These are phyloP conservation scores for Tolypocladium pustulatum DNA, from an alignment of 2,329 filamentous ascomycete genomes.

Conservation along the genomic window DNA sequence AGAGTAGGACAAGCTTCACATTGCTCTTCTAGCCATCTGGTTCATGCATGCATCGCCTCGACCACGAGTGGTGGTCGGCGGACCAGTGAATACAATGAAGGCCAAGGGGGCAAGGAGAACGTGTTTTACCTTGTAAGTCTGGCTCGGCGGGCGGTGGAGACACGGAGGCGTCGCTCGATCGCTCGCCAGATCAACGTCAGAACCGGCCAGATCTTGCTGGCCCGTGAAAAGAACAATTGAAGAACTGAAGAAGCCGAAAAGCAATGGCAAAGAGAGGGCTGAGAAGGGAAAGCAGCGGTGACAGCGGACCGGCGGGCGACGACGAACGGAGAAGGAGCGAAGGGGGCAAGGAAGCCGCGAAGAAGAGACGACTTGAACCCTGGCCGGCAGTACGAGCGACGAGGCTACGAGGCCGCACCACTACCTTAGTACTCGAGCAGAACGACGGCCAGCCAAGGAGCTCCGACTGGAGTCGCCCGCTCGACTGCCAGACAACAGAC, in stretches of 20 bases:
- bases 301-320: neutral
- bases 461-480: neutral
- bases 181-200: neutral
- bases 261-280: neutral
- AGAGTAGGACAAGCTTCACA: neutral
- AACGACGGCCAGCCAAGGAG: neutral
- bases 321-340: neutral
- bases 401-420: neutral
- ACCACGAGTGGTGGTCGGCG: neutral
- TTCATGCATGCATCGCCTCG: neutral
- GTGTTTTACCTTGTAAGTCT: conserved; percentile 1
- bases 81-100: neutral
- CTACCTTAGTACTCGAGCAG: too few relatives aligned
- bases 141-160: neutral
- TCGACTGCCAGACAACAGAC: neutral
- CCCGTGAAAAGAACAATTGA: neutral
- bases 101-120: neutral
- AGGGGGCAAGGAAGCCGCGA: neutral
- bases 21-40: neutral
- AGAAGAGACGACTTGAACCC: neutral
- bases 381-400: neutral
- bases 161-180: neutral
- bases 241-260: neutral
- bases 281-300: neutral
- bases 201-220: neutral